Conservation (phyloP, 495 filamentous ascomycete species). For the Xylaria flabelliformis region DNA sequence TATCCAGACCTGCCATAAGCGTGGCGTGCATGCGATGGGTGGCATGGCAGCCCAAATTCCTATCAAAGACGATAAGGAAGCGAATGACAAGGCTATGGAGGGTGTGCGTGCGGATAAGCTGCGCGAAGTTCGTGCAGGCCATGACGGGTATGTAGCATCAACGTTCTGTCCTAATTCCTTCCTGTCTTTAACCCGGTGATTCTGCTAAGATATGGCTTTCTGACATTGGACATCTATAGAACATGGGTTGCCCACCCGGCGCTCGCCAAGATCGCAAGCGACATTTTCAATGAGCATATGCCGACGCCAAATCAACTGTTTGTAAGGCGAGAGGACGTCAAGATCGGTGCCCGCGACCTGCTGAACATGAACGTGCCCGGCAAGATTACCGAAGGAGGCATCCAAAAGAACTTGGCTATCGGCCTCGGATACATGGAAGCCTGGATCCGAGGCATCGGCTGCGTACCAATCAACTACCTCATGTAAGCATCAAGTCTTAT, state of each 20-base stretch:
- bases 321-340: conserved; percentile 86
- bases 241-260: conserved; percentile 98
- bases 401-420: conserved; percentile 98
- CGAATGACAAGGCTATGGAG: conserved; percentile 95
- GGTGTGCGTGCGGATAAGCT: conserved; percentile 94
- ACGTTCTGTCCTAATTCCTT: neutral
- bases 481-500: conserved; percentile 62
- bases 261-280: conserved; percentile 83
- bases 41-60: conserved; percentile 99
- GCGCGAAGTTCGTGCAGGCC: conserved; percentile 91
- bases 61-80: conserved; percentile 89
- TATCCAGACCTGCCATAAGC: conserved; percentile 95
- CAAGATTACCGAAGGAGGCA: conserved; percentile 90
- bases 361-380: conserved; percentile 99
- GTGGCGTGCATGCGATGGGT: conserved; percentile 98
- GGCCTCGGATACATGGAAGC: conserved; percentile 98
- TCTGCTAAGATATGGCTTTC: neutral
- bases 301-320: conserved; percentile 98
- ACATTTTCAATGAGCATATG: conserved; percentile 99
- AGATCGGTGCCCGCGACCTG: conserved; percentile 85
- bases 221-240: conserved; percentile 30
- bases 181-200: neutral
- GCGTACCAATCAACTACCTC: conserved; percentile 97
- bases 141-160: conserved; percentile 70
- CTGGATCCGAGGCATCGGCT: conserved; percentile 93